A percentile compares a stretch with the other conserved stretches of the same genome.
phyloP scores from a whole-genome alignment of 495 filamentous ascomycete genomes.

The Tuber brumale region DNA sequence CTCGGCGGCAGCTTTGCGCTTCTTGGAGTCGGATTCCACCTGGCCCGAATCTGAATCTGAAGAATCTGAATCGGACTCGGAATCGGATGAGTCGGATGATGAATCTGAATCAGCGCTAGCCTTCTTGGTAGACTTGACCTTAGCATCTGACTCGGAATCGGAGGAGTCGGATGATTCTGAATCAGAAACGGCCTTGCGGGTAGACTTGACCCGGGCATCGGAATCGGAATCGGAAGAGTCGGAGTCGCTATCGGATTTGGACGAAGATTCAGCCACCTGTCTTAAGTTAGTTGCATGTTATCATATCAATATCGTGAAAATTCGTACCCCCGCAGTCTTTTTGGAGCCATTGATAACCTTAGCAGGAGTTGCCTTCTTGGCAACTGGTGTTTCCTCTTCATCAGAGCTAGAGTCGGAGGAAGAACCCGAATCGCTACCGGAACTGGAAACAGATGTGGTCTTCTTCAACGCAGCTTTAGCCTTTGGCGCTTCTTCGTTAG shows the following conservation, averaged over 20 bases:
- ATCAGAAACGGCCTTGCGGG: conserved; percentile 27
- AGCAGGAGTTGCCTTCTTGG: conserved; percentile 45
- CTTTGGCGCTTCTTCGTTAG: conserved; percentile 22
- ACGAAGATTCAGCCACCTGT: conserved; percentile 42
- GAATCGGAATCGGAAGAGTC: conserved; percentile 47
- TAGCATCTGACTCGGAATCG: conserved; percentile 44
- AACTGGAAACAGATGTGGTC: conserved; percentile 18
- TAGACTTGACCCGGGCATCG: conserved; percentile 45
- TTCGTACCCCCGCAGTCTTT: conserved; percentile 42
- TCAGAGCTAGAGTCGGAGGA: conserved; percentile 48
- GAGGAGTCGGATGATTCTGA: conserved; percentile 40
- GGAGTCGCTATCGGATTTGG: conserved; percentile 30
- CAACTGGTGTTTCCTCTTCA: conserved; percentile 46
- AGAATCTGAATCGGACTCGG: conserved; percentile 47
- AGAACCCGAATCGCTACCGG: conserved; percentile 43
- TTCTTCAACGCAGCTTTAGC: conserved; percentile 3
- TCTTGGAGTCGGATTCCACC: conserved; percentile 58
- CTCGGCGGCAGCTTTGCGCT: conserved; percentile 78
- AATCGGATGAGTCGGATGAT: conserved; percentile 40
- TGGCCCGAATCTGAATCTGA: conserved; percentile 46
- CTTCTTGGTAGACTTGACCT: conserved; percentile 42
- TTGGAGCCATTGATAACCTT: conserved; percentile 38
- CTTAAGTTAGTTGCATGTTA: conserved; percentile 42
- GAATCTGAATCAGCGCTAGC: conserved; percentile 24
- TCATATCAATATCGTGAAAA: conserved; percentile 45